Evolutionary conservation across 345 rosid species (phyloP), one percentile per base, ranked within the genome.

Genomic region (Alliaria petiolata): DNA sequence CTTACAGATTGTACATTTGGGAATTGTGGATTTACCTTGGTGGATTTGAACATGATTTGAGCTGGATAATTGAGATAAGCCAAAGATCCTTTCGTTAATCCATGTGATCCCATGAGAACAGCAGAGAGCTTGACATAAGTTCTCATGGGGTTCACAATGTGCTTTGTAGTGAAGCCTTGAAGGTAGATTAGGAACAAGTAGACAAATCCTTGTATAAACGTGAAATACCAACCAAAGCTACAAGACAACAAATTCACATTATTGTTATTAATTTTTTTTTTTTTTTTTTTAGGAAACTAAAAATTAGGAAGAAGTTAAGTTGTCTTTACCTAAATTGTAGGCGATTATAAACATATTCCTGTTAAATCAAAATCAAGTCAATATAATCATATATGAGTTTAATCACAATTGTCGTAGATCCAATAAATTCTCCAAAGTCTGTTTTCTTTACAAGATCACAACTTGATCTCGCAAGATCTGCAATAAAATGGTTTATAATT

Each of bases 151-250:
- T 95, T 95, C 79, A 89, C 96, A 72, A 91, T 95, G 45, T 95
- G 93, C 78, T 87, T 89, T 16, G 88, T 78, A 63, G 89, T 85
- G 85, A 91, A 95, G 34, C 99, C 99, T 84, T 88, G 97, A 51
- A 95, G 81, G 79, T 91, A 91, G 70, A 95, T 89, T 14, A 95
- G 88, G 12, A 76, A 52, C 72, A 95, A 78, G 83, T 95, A 95
- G 30, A 95, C 99, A 72, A 95, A 91, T 76, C 99, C 99, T 85
- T 95, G 99, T 35, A 95, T 81, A 75, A 95, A 95, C 7, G 97
- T 95, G 85, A 95, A 95, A 70, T 95, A 91, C 99, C 99, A 95
- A 10, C 97, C 97, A 75, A 91, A 95, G 90, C 99, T 95, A 86
- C 39, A 79, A 76, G 6, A 74, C 50, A 75, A 13, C 6, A 62